A percentile compares a stretch with the other conserved stretches of the same genome.
These are phyloP conservation scores for Alliaria petiolata DNA, from an alignment of 345 rosid species.

Conservation along the genomic window DNA sequence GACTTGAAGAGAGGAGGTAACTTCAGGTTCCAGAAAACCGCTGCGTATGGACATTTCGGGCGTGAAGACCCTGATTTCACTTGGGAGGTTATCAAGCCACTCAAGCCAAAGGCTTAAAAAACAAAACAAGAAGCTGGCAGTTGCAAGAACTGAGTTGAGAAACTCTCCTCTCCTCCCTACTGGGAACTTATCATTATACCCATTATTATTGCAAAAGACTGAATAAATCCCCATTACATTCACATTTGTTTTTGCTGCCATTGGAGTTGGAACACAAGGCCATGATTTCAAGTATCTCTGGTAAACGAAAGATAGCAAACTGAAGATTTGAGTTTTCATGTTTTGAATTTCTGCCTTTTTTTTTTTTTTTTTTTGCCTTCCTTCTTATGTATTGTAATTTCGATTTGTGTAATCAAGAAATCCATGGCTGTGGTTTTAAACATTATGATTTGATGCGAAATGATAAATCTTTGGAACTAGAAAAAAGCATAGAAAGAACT, in stretches of 20 bases:
- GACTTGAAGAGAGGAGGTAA: conserved; percentile 73
- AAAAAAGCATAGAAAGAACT: not conserved
- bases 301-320: not conserved
- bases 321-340: conserved; percentile 23
- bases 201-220: conserved; percentile 24
- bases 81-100: conserved; percentile 71
- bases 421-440: conserved; percentile 1
- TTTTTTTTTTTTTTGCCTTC: not conserved
- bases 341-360: not conserved
- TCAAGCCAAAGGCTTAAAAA: conserved; percentile 53
- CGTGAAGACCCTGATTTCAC: conserved; percentile 75
- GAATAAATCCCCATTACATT: conserved; percentile 22
- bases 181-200: conserved; percentile 30
- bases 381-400: conserved; percentile 23
- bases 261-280: conserved; percentile 3
- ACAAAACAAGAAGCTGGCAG: not conserved
- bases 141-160: conserved; percentile 10
- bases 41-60: conserved; percentile 72
- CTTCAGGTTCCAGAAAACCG: conserved; percentile 70
- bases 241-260: conserved; percentile 16
- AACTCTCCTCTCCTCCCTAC: not conserved
- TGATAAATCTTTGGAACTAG: not conserved
- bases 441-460: not conserved
- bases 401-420: conserved; percentile 24
- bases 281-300: not conserved